Conservation (phyloP, 306 rosid species). For the Leucaena leucocephala region DNA sequence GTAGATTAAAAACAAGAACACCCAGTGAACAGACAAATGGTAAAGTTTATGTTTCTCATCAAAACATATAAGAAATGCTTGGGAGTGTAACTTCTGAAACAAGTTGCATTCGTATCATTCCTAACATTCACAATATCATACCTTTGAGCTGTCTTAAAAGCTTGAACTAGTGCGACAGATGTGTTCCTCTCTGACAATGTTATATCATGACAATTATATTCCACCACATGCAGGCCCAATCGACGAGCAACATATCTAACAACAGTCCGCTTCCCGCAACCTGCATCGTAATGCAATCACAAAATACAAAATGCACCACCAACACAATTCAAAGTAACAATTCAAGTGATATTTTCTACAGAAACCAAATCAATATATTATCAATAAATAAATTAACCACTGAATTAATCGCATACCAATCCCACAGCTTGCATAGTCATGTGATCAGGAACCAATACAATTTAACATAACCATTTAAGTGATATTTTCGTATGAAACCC, state of each 20-base stretch:
- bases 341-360: conserved; percentile 24
- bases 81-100: conserved; percentile 3
- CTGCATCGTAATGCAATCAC: conserved; percentile 53
- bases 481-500: conserved; percentile 5
- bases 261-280: conserved; percentile 93
- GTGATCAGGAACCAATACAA: conserved; percentile 35
- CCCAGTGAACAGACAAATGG: conserved; percentile 8
- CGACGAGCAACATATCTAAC: conserved; percentile 80
- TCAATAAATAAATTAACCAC: conserved; percentile 27
- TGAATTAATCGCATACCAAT: conserved; percentile 16
- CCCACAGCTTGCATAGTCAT: conserved; percentile 60
- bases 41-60: conserved; percentile 9
- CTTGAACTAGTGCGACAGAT: conserved; percentile 79
- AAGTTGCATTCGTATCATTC: conserved; percentile 21
- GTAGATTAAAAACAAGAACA: not conserved
- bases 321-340: conserved; percentile 35
- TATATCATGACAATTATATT: conserved; percentile 83
- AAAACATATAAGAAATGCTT: not conserved
- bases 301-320: conserved; percentile 25
- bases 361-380: not conserved
- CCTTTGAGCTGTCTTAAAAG: conserved; percentile 87
- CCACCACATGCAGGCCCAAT: conserved; percentile 92
- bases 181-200: conserved; percentile 61
- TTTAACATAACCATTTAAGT: conserved; percentile 31
- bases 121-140: conserved; percentile 24